Evolutionary conservation across 441 rosid species (phyloP).

Genomic region (Adansonia grandidieri): DNA sequence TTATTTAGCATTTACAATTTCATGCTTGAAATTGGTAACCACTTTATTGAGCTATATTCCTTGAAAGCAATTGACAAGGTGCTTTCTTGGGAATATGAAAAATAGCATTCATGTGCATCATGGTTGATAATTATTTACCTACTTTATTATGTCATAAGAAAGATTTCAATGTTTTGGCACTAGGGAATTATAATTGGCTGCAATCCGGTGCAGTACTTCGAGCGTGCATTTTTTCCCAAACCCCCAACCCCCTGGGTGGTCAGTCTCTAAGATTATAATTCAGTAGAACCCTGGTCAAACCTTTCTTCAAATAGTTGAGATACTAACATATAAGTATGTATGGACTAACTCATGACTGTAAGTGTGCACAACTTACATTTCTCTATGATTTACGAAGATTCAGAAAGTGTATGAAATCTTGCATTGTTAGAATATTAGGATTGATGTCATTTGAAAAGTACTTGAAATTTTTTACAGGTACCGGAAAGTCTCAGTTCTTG

Average conservation of each 20-base stretch:
- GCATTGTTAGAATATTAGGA: not conserved
- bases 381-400: conserved; percentile 18
- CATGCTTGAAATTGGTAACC: conserved; percentile 1
- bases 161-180: conserved; percentile 6
- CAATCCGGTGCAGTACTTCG: not conserved
- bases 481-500: conserved; percentile 97
- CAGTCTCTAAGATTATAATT: not conserved
- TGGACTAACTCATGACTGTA: not conserved
- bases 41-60: not conserved
- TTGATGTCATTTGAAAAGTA: conserved; percentile 8
- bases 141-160: not conserved
- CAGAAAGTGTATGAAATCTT: not conserved
- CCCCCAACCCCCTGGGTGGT: not conserved
- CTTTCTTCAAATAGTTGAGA: conserved; percentile 7
- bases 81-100: not conserved
- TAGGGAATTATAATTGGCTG: not conserved
- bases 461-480: conserved; percentile 55
- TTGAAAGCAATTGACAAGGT: conserved; percentile 2
- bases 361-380: not conserved
- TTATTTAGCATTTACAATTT: conserved; percentile 5
- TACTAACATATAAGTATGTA: not conserved
- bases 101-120: not conserved
- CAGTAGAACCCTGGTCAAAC: not conserved
- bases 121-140: not conserved
- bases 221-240: not conserved